These are phyloP conservation scores for Durusdinium trenchii DNA, from an alignment of 73 alveolate species.

Conservation along the genomic window DNA sequence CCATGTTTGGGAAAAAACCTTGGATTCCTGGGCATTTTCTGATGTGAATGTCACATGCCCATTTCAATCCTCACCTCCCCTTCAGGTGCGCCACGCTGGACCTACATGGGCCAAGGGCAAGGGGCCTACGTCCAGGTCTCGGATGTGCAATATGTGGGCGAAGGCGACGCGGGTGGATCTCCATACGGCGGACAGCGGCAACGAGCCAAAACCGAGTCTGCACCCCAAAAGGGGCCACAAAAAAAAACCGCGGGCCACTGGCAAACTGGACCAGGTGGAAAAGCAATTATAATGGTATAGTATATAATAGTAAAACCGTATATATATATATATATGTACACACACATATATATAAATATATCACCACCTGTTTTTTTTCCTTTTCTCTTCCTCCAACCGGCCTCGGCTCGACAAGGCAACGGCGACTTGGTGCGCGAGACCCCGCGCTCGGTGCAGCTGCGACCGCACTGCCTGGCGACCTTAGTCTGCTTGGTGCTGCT, in stretches of 20 bases:
- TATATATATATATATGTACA: no score
- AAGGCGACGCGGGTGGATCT: constrained; percentile 25
- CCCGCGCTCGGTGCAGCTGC: constrained; percentile 24
- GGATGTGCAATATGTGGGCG: constrained; percentile 71
- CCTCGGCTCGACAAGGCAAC: no score
- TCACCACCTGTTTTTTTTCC: no score
- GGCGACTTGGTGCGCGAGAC: constrained; percentile 25
- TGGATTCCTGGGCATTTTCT: no score
- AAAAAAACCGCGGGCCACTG: constrained; percentile 7
- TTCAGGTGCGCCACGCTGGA: constrained; percentile 25
- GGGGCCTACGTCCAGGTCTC: constrained; percentile 55
- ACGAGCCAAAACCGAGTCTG: constrained; percentile 7
- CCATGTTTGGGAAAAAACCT: no score
- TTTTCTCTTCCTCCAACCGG: no score
- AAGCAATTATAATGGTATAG: no score
- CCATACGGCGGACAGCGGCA: background rate
- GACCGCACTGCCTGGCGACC: constrained; percentile 3
- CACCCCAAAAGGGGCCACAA: constrained; percentile 10
- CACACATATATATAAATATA: no score
- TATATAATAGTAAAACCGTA: no score
- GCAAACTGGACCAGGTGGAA: no score
- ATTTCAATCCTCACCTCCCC: background rate
- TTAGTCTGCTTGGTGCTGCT: constrained; percentile 3
- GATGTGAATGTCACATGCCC: no score
- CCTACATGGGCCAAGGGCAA: constrained; percentile 30